phyloP scores from a whole-genome alignment of 257 asterid genomes.

The Nicotiana obtusifolia region DNA sequence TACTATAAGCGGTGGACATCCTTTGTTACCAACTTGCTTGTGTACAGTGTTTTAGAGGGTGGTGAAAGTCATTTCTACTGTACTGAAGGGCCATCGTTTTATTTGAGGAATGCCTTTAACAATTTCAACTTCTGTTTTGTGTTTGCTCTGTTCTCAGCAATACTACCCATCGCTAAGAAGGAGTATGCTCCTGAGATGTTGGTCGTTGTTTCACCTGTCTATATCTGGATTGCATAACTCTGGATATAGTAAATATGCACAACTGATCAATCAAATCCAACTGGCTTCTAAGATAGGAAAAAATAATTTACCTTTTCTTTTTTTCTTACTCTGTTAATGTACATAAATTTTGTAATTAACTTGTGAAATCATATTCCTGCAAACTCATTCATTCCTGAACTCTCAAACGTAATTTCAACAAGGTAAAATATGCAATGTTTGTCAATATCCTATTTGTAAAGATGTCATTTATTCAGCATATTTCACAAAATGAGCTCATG shows the following conservation, averaged over 20 bases:
- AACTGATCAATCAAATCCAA: too few species aligned
- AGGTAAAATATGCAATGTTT: slow-evolving; percentile 29
- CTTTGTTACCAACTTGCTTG: slow-evolving; percentile 71
- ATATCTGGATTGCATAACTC: slow-evolving; percentile 62
- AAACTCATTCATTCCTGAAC: slow-evolving; percentile 66
- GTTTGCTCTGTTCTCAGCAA: slow-evolving; percentile 67
- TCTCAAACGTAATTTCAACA: slow-evolving; percentile 48
- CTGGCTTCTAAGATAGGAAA: too few species aligned
- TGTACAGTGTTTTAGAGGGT: slow-evolving; percentile 86
- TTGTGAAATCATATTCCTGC: background rate
- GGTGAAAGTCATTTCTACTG: slow-evolving; percentile 98
- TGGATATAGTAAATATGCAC: too few species aligned
- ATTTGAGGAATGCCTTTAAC: slow-evolving; percentile 84
- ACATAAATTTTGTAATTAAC: too few species aligned
- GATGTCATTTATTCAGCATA: too few species aligned
- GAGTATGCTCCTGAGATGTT: slow-evolving; percentile 76
- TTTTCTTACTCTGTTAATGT: too few species aligned
- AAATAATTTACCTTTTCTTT: too few species aligned
- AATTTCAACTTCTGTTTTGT: slow-evolving; percentile 86
- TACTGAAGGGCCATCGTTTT: slow-evolving; percentile 75
- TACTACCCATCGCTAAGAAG: slow-evolving; percentile 70
- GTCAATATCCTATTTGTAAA: too few species aligned
- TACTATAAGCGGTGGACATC: slow-evolving; percentile 93
- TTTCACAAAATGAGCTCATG: too few species aligned
- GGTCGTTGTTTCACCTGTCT: slow-evolving; percentile 73